Evolutionary conservation across 208 protist genomes (phyloP).

Genomic region (Acanthamoeba sp.): DNA sequence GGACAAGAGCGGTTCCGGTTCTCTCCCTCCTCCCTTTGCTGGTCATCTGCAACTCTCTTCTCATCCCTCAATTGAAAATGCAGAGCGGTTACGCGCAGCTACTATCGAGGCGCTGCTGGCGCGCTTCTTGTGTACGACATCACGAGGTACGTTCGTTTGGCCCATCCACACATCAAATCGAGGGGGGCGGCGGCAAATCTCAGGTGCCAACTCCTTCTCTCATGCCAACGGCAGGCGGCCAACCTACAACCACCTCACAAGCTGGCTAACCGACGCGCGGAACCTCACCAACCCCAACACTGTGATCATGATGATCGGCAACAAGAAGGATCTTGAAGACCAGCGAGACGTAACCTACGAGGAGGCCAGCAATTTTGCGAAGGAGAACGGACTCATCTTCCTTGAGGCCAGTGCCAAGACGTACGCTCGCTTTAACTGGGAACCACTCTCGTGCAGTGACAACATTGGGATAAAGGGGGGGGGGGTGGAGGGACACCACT

Average conservation of each 20-base stretch:
- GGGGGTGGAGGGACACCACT: too few relatives aligned
- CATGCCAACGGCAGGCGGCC: conserved; percentile 75
- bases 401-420: conserved; percentile 94
- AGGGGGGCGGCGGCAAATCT: neutral
- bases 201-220: neutral
- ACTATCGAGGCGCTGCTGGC: conserved; percentile 96
- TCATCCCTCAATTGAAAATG: conserved; percentile 65
- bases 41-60: neutral
- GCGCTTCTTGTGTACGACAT: conserved; percentile 98
- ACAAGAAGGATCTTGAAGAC: conserved; percentile 96
- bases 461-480: too few relatives aligned
- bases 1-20: conserved; percentile 89
- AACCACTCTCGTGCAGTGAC: too few relatives aligned
- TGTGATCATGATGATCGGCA: conserved; percentile 94
- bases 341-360: conserved; percentile 96
- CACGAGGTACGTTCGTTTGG: conserved; percentile 84
- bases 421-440: conserved; percentile 21
- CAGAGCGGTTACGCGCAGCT: conserved; percentile 95
- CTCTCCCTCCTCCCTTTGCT: too few relatives aligned
- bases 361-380: conserved; percentile 96
- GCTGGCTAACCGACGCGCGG: conserved; percentile 96
- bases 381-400: conserved; percentile 96
- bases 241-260: conserved; percentile 91
- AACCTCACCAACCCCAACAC: conserved; percentile 95
- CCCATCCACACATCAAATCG: conserved; percentile 81